Evolutionary conservation across 495 filamentous ascomycete species (phyloP), one percentile per base, ranked within the genome.

Genomic region (Patellaria atrata): DNA sequence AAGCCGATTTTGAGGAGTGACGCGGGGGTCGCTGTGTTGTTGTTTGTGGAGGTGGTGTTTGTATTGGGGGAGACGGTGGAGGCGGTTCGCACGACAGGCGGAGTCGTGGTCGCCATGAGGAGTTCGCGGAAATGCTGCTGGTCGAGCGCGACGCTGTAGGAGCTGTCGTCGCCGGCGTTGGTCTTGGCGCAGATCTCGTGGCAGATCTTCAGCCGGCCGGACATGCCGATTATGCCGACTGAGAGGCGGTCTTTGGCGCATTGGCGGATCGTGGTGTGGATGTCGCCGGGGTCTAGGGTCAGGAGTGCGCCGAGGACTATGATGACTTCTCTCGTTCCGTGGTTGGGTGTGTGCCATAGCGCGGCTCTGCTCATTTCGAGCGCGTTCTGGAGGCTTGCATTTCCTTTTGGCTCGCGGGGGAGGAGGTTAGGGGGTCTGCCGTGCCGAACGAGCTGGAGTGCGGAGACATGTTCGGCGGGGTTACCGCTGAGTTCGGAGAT

Each of bases 1-100:
- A 99, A 99, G 3, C 89, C 91, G 91, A 96, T 96, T 80, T 85
- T 91, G 10, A 99, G 67, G 20, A 96, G 64, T 17, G 80, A 80
- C 23, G 79, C 77, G 28, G 73, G 27, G 5, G 27, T 10, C 27
- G 10, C 20, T 22, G 37, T 38, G 5, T 24, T 25, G 11, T 31
- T 12, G 2, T 22, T 12, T n/a, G 14, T 37, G 8, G 48, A 39
- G 8, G 23, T 13, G 6, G 5, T 9, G 10, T 5, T 12, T 9
- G 23, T 74, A n/a, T n/a, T n/a, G n/a, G n/a, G n/a, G n/a, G n/a
- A n/a, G n/a, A n/a, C n/a, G n/a, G n/a, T n/a, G n/a, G n/a, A n/a
- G 22, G 70, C 57, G 0, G 74, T 67, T 29, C 79, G 71, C 3
- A 82, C 77, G 13, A 80, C 75, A 2, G 89, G 91, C 2, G 89